phyloP scores from a whole-genome alignment of 2,329 filamentous ascomycete genomes.

The Pseudogymnoascus sp. region DNA sequence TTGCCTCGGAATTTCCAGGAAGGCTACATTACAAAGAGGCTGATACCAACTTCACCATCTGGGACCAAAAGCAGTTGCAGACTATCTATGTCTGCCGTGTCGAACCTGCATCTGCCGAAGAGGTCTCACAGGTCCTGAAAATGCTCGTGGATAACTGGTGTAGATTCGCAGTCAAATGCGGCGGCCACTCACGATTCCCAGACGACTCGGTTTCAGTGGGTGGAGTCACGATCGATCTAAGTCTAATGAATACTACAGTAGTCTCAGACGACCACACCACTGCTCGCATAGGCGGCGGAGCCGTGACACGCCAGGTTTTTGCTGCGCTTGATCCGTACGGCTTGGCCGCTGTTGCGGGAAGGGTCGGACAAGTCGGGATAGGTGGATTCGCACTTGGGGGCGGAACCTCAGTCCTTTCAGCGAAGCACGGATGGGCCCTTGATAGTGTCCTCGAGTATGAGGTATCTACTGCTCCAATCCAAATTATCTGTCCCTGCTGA shows the following conservation, averaged over 20 bases:
- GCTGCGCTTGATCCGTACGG: slow-evolving; percentile 18
- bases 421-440: slow-evolving; percentile 20
- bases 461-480: neutral
- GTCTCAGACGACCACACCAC: slow-evolving; percentile 23
- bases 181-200: slow-evolving; percentile 28
- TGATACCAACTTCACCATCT: slow-evolving; percentile 16
- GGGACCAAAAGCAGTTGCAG: slow-evolving; percentile 18
- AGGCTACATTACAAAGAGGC: neutral
- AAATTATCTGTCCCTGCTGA: neutral
- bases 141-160: slow-evolving; percentile 10
- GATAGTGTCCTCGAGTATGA: slow-evolving; percentile 20
- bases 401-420: slow-evolving; percentile 28
- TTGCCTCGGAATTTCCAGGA: neutral
- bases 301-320: slow-evolving; percentile 23
- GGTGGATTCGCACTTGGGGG: slow-evolving; percentile 16
- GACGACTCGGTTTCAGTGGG: slow-evolving; percentile 27
- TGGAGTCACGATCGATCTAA: slow-evolving; percentile 29
- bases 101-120: slow-evolving; percentile 11
- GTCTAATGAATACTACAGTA: slow-evolving; percentile 21
- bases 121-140: slow-evolving; percentile 9
- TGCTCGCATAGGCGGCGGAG: slow-evolving; percentile 21
- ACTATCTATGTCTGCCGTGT: slow-evolving; percentile 15
- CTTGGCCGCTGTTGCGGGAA: slow-evolving; percentile 12
- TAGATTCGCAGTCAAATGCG: slow-evolving; percentile 29
- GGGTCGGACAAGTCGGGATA: slow-evolving; percentile 12